A percentile compares a stretch with the other conserved stretches of the same genome.
Conservation (phyloP, 2,329 filamentous ascomycete species). For the Sordariomycetes sp. region DNA sequence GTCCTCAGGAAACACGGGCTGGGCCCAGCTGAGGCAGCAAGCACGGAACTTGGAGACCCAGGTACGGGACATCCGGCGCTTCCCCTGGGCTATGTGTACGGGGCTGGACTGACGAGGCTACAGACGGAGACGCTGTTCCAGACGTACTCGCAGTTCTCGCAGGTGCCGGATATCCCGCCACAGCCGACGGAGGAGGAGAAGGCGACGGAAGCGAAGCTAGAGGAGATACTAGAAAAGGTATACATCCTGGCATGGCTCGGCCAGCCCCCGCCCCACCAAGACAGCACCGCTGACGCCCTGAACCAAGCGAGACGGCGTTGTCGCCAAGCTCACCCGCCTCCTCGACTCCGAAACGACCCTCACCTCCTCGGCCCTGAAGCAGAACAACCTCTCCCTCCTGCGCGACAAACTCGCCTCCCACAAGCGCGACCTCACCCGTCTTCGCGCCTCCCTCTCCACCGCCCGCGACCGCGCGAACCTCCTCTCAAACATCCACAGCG, state of each 20-base stretch:
- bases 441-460: conserved; percentile 61
- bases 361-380: conserved; percentile 86
- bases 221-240: conserved; percentile 76
- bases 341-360: conserved; percentile 85
- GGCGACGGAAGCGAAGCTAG: conserved; percentile 65
- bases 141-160: conserved; percentile 82
- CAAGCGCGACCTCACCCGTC: conserved; percentile 63
- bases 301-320: conserved; percentile 62
- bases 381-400: conserved; percentile 86
- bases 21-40: conserved; percentile 91
- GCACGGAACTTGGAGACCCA: conserved; percentile 80
- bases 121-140: conserved; percentile 78
- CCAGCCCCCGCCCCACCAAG: neutral
- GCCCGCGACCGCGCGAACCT: conserved; percentile 82
- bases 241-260: no score
- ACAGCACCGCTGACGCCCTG: neutral
- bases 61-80: conserved; percentile 32
- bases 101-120: neutral
- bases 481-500: conserved; percentile 76
- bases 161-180: conserved; percentile 62
- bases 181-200: conserved; percentile 80
- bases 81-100: neutral
- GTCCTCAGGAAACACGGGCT: conserved; percentile 50
- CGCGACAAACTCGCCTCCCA: conserved; percentile 84
- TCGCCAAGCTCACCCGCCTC: conserved; percentile 72